Evolutionary conservation across 805 yeast genomes (phyloP).

Genomic region (Cyberlindnera saturnus): DNA sequence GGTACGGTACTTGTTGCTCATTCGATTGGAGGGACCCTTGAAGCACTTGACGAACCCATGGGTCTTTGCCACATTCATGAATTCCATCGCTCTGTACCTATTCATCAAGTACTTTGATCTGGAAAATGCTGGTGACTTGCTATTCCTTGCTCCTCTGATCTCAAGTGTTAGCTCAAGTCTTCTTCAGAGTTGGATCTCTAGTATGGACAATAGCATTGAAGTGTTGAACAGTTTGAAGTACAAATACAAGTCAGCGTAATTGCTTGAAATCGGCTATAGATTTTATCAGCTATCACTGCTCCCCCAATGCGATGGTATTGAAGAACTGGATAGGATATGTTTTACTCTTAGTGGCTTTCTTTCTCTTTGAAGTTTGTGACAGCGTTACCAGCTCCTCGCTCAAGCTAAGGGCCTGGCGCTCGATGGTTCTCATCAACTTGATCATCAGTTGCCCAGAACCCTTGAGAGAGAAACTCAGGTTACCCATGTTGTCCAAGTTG

Average conservation of each 20-base stretch:
- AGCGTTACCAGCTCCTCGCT: neutral
- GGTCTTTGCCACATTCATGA: slow-evolving; percentile 4
- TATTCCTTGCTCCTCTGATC: slow-evolving; percentile 7
- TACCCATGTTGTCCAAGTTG: slow-evolving; percentile 21
- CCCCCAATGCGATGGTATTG: neutral
- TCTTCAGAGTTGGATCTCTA: slow-evolving; percentile 7
- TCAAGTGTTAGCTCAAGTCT: slow-evolving; percentile 7
- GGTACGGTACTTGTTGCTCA: slow-evolving; percentile 6
- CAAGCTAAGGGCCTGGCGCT: neutral
- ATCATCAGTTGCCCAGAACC: slow-evolving; percentile 21
- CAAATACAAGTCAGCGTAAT: slow-evolving; percentile 13
- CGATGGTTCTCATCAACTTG: slow-evolving; percentile 8
- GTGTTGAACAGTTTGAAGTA: slow-evolving; percentile 8
- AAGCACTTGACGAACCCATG: slow-evolving; percentile 1
- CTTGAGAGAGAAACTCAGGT: slow-evolving; percentile 23
- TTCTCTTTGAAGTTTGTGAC: neutral
- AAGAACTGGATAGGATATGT: slow-evolving; percentile 1
- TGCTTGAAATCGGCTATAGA: neutral
- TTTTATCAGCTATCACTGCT: neutral
- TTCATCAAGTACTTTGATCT: slow-evolving; percentile 1
- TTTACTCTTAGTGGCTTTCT: neutral
- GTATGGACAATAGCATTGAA: slow-evolving; percentile 4
- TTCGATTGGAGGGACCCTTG: slow-evolving; percentile 1
- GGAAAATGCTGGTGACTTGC: slow-evolving; percentile 1
- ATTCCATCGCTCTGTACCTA: slow-evolving; percentile 2